A percentile compares a stretch with the other conserved stretches of the same genome.
Evolutionary conservation across 2,329 filamentous ascomycete species (phyloP).

Genomic region (Aspergillus thermomutatus): DNA sequence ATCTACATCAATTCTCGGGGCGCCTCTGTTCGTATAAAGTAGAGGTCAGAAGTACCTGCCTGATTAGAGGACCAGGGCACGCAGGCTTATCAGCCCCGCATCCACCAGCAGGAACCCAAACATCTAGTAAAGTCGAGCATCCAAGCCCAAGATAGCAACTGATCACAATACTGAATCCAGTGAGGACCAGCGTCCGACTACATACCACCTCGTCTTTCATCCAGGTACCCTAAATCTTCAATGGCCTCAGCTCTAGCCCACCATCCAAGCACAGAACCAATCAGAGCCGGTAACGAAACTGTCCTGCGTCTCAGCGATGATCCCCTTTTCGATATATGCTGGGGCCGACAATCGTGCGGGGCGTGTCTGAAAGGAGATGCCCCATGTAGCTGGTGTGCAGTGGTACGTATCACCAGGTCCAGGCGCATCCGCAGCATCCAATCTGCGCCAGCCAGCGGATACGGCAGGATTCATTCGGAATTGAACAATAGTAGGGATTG

Average conservation of each 20-base stretch:
- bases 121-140: not conserved
- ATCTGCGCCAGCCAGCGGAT: not conserved
- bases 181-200: not conserved
- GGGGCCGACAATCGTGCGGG: slow-evolving; percentile 35
- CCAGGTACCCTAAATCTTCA: not conserved
- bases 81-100: not conserved
- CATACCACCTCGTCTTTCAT: not conserved
- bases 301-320: slow-evolving; percentile 14
- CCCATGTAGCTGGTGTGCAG: slow-evolving; percentile 38
- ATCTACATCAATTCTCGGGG: not conserved
- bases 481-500: no score
- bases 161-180: not conserved
- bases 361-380: slow-evolving; percentile 30
- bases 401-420: slow-evolving; percentile 31
- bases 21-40: no score
- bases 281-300: slow-evolving; percentile 1
- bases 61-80: not conserved
- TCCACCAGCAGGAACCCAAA: not conserved
- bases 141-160: no score
- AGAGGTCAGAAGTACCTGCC: not conserved
- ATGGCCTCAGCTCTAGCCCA: not conserved
- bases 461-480: no score
- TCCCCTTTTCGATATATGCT: slow-evolving; percentile 32
- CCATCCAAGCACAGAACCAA: not conserved
- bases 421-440: not conserved